Evolutionary conservation across 768 basidiomycete genomes (phyloP), one percentile per base, ranked within the genome.

Genomic region (Lactarius vividus): DNA sequence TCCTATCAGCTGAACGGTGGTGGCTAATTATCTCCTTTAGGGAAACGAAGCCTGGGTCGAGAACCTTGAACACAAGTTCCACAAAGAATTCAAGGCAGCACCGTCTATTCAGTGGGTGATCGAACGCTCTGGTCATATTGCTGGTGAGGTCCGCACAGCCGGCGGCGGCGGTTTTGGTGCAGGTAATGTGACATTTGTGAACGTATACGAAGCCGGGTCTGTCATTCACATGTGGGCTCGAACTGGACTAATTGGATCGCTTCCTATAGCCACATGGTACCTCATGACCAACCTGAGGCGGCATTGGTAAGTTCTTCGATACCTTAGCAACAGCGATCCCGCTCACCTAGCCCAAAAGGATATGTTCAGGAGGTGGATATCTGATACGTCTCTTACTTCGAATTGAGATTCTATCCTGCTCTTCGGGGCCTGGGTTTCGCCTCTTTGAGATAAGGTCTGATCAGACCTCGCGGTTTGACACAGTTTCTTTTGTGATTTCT

Each of bases 221-320:
- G 87, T 77, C 10, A 4, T 57, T 59, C 52, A 33, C 8, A 13
- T 37, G 44, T 40, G 11, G 16, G 18, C n/a, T 35, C 11, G 26
- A 16, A 5, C 63, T 52, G 20, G 23, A 40, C 56, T 62, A 35
- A 61, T 56, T 4, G 13, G 33, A 9, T 42, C 29, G 26, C 31
- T 46, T 54, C 67, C 67, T 65, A 7, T 71, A 92, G 91, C 40
- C 92, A 94, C 74, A 91, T 94, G 93, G 92, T 92, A 10, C 94
- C 94, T 5, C 88, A 83, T 72, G 93, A 98, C 76, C 93, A 96
- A 73, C 90, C 94, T 1, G 90, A 92, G 72, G 94, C 88, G 46
- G 86, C 94, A 54, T 78, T 94, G 74, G 93, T 89, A 72, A 57
- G 87, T 73, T 35, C 44, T 55, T 72, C 58, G 31, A 28, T n/a